These are phyloP conservation scores for Trypanosoma melophagium DNA, from an alignment of 208 protist species.

Conservation along the genomic window DNA sequence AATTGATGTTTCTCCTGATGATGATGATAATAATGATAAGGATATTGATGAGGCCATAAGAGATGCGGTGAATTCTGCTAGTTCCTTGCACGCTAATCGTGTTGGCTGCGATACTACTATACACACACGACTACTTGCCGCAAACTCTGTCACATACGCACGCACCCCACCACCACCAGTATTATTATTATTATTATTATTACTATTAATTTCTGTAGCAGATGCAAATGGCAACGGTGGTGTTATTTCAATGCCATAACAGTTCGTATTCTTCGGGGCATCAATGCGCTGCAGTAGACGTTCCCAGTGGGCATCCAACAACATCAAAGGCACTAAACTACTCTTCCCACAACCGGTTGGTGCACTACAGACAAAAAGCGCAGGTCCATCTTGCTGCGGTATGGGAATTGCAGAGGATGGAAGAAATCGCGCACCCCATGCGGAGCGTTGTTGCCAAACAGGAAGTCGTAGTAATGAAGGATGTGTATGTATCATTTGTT, in stretches of 20 bases:
- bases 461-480: conserved; percentile 1
- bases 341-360: conserved; percentile 76
- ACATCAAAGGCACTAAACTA: conserved; percentile 61
- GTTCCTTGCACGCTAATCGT: conserved; percentile 64
- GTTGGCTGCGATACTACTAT: conserved; percentile 86
- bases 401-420: conserved; percentile 15
- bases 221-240: conserved; percentile 23
- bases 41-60: conserved; percentile 21
- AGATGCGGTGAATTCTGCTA: conserved; percentile 48
- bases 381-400: not conserved
- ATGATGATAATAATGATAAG: not conserved
- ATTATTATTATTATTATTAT: conserved; percentile 3
- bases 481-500: not conserved
- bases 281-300: conserved; percentile 32
- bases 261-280: not conserved
- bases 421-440: conserved; percentile 12
- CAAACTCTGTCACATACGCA: conserved; percentile 45
- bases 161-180: conserved; percentile 25
- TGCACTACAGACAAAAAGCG: conserved; percentile 54
- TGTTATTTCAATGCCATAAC: conserved; percentile 6
- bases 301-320: conserved; percentile 71
- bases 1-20: not conserved
- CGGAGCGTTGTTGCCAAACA: conserved; percentile 16
- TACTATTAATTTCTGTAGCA: conserved; percentile 1
- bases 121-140: conserved; percentile 46